phyloP scores from a whole-genome alignment of 208 protist genomes.

The Leishmania braziliensis region DNA sequence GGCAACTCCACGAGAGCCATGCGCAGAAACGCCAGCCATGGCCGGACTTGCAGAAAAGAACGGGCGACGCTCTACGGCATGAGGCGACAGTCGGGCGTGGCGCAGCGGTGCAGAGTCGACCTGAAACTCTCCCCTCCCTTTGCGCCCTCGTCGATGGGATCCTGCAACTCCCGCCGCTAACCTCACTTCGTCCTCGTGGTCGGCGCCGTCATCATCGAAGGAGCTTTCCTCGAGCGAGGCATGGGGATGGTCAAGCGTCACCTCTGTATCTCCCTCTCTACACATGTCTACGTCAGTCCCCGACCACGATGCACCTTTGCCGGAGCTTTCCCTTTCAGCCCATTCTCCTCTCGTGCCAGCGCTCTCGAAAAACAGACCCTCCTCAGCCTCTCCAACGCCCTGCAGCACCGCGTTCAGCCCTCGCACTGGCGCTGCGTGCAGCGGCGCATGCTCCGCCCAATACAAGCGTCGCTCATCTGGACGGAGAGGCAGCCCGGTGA shows the following conservation, averaged over 20 bases:
- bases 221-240: neutral
- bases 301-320: neutral
- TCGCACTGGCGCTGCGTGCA: conserved; percentile 16
- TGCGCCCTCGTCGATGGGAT: neutral
- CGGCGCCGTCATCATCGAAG: neutral
- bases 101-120: neutral
- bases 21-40: neutral
- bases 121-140: neutral
- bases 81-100: neutral
- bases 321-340: neutral
- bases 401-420: conserved; percentile 26
- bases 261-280: neutral
- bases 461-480: conserved; percentile 14
- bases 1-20: neutral
- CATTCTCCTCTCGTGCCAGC: neutral
- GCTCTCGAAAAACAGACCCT: neutral
- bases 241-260: neutral
- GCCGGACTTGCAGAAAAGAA: neutral
- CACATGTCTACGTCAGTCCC: neutral
- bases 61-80: neutral
- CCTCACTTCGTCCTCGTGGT: neutral
- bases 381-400: conserved; percentile 27
- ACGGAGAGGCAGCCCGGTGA: conserved; percentile 4
- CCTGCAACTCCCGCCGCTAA: neutral
- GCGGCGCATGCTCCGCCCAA: conserved; percentile 27